These are phyloP conservation scores for Talaromyces sp. DNA, from an alignment of 2,329 filamentous ascomycete genomes.

Conservation along the genomic window DNA sequence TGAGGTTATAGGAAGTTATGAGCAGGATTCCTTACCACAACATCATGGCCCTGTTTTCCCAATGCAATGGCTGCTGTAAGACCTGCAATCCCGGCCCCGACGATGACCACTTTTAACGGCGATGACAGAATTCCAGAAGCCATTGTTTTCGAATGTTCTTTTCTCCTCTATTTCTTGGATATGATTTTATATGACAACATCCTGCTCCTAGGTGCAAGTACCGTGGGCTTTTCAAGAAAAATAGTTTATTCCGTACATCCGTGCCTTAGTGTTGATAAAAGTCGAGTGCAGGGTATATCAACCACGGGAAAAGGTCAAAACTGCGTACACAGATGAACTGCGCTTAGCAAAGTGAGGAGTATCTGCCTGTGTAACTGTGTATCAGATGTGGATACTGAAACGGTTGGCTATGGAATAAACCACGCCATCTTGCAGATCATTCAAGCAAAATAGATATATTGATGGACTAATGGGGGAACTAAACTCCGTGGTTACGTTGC, in stretches of 20 bases:
- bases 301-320: not conserved
- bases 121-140: not conserved
- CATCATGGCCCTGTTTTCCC: slow-evolving; percentile 34
- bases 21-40: slow-evolving; percentile 15
- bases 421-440: not conserved
- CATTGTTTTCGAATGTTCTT: not conserved
- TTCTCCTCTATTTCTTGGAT: too few species aligned
- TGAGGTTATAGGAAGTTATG: not conserved
- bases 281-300: not conserved
- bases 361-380: not conserved
- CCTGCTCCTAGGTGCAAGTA: too few species aligned
- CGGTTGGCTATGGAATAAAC: too few species aligned
- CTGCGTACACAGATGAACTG: too few species aligned
- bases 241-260: too few species aligned
- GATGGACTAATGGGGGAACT: too few species aligned
- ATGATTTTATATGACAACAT: too few species aligned
- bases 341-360: too few species aligned
- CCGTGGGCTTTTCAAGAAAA: too few species aligned
- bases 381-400: not conserved
- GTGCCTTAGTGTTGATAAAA: too few species aligned
- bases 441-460: not conserved
- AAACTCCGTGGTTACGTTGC: too few species aligned
- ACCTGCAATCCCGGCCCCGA: slow-evolving; percentile 38
- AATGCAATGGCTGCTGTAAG: slow-evolving; percentile 35
- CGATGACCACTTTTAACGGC: slow-evolving; percentile 23